Evolutionary conservation across 805 yeast species (phyloP).

Genomic region (Myxozyma sirexii): DNA sequence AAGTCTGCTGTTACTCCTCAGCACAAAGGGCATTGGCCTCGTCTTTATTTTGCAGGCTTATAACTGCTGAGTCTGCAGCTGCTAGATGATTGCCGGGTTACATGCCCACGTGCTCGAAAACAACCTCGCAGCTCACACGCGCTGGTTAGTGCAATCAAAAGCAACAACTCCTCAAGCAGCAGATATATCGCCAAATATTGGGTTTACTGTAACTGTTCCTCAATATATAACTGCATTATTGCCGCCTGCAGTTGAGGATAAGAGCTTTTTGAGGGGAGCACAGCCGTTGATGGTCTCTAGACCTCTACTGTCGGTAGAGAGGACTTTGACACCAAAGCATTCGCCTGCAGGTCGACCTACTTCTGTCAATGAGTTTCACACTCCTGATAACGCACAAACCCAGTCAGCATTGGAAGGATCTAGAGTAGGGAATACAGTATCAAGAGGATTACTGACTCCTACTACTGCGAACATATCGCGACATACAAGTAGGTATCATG

Average conservation of each 20-base stretch:
- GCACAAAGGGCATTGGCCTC: not conserved
- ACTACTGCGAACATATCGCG: not conserved
- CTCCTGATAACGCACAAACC: not conserved
- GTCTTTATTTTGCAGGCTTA: not conserved
- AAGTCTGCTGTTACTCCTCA: too few relatives aligned
- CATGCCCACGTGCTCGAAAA: constrained; percentile 8
- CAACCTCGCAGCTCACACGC: constrained; percentile 18
- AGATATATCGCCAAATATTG: not conserved
- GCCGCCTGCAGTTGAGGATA: constrained; percentile 17
- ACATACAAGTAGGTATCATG: not conserved
- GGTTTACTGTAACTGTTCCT: constrained; percentile 6
- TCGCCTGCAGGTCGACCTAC: not conserved
- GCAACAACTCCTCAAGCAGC: constrained; percentile 11
- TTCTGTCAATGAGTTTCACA: not conserved
- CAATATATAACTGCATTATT: not conserved
- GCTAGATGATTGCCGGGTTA: constrained; percentile 6
- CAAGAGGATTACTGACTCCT: constrained; percentile 10
- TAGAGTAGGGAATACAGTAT: not conserved
- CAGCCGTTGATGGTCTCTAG: constrained; percentile 10
- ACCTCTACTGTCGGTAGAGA: constrained; percentile 4
- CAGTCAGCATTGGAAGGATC: not conserved
- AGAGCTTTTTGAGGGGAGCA: not conserved
- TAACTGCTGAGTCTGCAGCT: not conserved
- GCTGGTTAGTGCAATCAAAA: constrained; percentile 16
- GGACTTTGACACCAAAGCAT: not conserved